A percentile compares a stretch with the other conserved stretches of the same genome.
Conservation (phyloP, 164 flowering plant genomes). For the Chimonanthus salicifolius region DNA sequence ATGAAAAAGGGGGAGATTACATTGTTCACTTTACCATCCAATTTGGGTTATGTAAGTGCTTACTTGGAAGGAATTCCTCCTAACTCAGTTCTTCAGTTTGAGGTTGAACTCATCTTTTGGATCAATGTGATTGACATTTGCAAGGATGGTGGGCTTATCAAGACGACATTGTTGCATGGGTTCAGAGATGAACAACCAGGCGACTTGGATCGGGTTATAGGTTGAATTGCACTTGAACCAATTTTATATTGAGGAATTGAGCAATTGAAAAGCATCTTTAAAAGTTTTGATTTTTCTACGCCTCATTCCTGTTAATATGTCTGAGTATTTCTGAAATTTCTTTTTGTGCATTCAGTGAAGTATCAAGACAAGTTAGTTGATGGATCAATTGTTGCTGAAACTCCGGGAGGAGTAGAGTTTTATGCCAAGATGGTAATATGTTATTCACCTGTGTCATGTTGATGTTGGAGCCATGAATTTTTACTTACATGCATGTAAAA, state of each 20-base stretch:
- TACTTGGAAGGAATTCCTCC: slow-evolving; percentile 35
- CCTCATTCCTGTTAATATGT: neutral
- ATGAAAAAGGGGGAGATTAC: slow-evolving; percentile 66
- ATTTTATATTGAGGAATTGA: neutral
- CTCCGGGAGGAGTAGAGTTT: slow-evolving; percentile 64
- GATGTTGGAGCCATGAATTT: neutral
- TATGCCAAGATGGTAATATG: slow-evolving; percentile 50
- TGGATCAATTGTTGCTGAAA: slow-evolving; percentile 46
- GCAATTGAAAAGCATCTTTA: neutral
- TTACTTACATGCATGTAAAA: neutral
- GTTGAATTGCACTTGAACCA: neutral
- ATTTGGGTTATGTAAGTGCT: slow-evolving; percentile 30
- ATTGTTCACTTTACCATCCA: slow-evolving; percentile 57
- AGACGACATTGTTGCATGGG: slow-evolving; percentile 50
- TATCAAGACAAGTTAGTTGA: slow-evolving; percentile 35
- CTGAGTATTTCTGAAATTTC: neutral
- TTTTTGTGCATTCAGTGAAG: slow-evolving; percentile 41
- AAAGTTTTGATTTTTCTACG: neutral
- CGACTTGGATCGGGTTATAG: slow-evolving; percentile 66
- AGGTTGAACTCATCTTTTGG: slow-evolving; percentile 70
- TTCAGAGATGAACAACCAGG: slow-evolving; percentile 38
- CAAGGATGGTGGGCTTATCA: slow-evolving; percentile 69
- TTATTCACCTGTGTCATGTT: neutral
- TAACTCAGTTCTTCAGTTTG: slow-evolving; percentile 35
- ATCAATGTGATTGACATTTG: slow-evolving; percentile 50